Evolutionary conservation across 768 basidiomycete genomes (phyloP), one percentile per base, ranked within the genome.

Genomic region (Trametes gibbosa): DNA sequence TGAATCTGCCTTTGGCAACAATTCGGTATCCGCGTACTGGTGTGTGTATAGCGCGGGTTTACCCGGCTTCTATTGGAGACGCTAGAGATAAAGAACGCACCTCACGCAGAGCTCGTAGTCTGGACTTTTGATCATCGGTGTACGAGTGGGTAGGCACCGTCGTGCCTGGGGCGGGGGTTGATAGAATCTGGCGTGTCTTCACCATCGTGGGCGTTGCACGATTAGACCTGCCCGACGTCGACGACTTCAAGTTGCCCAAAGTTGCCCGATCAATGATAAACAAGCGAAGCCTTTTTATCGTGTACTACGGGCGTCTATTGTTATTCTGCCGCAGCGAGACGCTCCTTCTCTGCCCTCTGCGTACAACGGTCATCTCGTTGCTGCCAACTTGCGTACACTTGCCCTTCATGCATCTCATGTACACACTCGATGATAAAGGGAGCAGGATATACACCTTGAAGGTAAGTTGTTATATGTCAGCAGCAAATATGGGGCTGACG

Each of bases 381-480:
- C 46, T 35, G 27, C 55, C 47, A 17, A 32, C 45, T 24, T 24
- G 17, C 50, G 9, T 2, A 8, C 51, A 17, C 29, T 37, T 45
- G 57, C 46, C 70, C 70, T 79, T 63, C 69, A 98, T 98, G 96
- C 95, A 98, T 85, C 79, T 98, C 69, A 98, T 98, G 96, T 98
- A 96, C 76, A 90, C 89, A 16, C 64, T 89, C 45, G 89, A 93
- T 67, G 83, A 81, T 58, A 72, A 73, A 45, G 92, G 92, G 17
- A 87, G 84, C 77, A 86, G 96, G 70, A 65, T 91, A 2, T 99
- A 99, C 73, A 97, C 95, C 53, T 85, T 98, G 64, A 95, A 95
- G 72, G 95, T 96, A 51, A 55, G 80, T 43, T n/a, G 37, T 5
- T 23, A 10, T 23, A 17, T 24, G 1, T 2, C 34, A 17, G 25